A percentile compares a stretch with the other conserved stretches of the same genome.
Conservation (phyloP, 768 basidiomycete genomes). For the Leccinellum albellum region DNA sequence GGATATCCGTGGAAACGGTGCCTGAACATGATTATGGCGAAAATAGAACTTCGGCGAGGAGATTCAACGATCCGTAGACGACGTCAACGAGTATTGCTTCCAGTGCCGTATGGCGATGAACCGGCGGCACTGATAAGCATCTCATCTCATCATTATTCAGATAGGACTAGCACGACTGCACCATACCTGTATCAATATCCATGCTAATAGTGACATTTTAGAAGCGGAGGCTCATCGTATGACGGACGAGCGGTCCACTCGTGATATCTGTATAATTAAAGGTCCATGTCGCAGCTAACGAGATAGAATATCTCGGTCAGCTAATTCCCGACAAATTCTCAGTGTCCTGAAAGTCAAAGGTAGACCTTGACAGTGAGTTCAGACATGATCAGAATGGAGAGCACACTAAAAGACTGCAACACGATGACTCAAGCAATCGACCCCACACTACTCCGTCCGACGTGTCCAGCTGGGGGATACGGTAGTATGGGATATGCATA, state of each 20-base stretch:
- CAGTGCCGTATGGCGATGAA: constrained; percentile 61
- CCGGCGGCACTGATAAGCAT: constrained; percentile 23
- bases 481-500: neutral
- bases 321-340: neutral
- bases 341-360: neutral
- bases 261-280: constrained; percentile 1
- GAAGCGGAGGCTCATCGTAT: neutral
- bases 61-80: constrained; percentile 65
- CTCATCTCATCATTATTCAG: neutral
- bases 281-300: neutral
- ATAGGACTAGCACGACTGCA: constrained; percentile 21
- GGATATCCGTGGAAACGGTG: constrained; percentile 6
- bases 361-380: neutral
- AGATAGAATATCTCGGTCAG: neutral
- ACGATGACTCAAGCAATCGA: neutral
- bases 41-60: constrained; percentile 63
- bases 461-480: neutral
- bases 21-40: constrained; percentile 5
- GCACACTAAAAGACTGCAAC: neutral
- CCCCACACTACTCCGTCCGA: neutral
- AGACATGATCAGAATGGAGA: neutral
- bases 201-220: constrained; percentile 17
- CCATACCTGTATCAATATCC: constrained; percentile 26
- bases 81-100: constrained; percentile 68
- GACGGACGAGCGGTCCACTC: neutral